Evolutionary conservation across 2,329 filamentous ascomycete genomes (phyloP).

Genomic region (Biscogniauxia mediterranea): DNA sequence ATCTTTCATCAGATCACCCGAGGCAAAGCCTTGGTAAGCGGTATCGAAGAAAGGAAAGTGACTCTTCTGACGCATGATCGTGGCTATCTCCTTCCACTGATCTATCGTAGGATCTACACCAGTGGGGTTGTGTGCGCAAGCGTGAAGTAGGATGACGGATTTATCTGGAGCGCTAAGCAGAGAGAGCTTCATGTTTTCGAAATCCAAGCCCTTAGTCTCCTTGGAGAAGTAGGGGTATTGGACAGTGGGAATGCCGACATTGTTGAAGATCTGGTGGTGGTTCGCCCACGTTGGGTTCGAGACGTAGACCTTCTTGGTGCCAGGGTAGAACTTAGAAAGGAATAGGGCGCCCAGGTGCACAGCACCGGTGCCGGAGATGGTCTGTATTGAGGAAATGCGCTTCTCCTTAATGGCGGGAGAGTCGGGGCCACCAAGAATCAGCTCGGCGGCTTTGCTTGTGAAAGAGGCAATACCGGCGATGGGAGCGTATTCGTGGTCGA

Average conservation of each 20-base stretch:
- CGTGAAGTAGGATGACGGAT: constrained; percentile 87
- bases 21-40: constrained; percentile 97
- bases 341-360: constrained; percentile 92
- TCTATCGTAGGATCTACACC: constrained; percentile 91
- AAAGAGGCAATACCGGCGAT: constrained; percentile 87
- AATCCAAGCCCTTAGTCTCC: constrained; percentile 85
- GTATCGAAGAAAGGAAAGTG: constrained; percentile 99
- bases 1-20: constrained; percentile 80
- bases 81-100: constrained; percentile 90
- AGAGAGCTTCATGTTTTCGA: constrained; percentile 78
- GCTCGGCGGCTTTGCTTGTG: constrained; percentile 84
- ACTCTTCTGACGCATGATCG: constrained; percentile 69
- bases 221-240: constrained; percentile 94
- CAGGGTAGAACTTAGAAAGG: constrained; percentile 84
- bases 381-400: constrained; percentile 79
- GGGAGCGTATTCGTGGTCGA: constrained; percentile 98
- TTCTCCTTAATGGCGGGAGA: constrained; percentile 83
- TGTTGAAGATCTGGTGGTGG: constrained; percentile 97
- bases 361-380: constrained; percentile 95
- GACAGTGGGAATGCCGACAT: constrained; percentile 75
- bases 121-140: constrained; percentile 97
- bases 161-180: constrained; percentile 70
- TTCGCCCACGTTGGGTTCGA: constrained; percentile 98
- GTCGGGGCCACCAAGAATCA: constrained; percentile 72
- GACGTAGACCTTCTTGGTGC: constrained; percentile 77